Evolutionary conservation across 1,284 basidiomycete genomes (phyloP).

Genomic region (Peniophora sp.): DNA sequence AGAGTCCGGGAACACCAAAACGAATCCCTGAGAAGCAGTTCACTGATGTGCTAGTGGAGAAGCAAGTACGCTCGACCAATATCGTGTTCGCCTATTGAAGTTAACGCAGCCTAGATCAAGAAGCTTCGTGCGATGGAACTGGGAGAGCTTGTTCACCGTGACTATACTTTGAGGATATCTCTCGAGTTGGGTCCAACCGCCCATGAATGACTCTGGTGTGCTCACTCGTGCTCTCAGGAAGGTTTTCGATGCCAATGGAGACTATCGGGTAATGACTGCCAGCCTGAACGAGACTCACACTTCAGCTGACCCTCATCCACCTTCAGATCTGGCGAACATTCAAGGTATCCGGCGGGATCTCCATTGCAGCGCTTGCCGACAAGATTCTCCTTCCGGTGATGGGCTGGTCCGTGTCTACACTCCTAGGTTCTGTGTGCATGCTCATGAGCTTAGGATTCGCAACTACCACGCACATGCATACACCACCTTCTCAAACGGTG

Average conservation of each 20-base stretch:
- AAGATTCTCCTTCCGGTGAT: constrained; percentile 10
- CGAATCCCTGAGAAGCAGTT: constrained; percentile 5
- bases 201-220: too few relatives aligned
- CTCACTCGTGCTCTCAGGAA: neutral
- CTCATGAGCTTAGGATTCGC: constrained; percentile 4
- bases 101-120: neutral
- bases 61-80: constrained; percentile 4
- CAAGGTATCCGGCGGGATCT: constrained; percentile 9
- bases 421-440: neutral
- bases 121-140: constrained; percentile 5
- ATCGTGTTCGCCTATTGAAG: neutral
- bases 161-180: constrained; percentile 7
- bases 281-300: neutral
- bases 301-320: neutral
- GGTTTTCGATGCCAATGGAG: constrained; percentile 1
- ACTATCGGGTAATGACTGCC: neutral
- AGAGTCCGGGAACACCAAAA: neutral
- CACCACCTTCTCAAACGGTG: constrained; percentile 8
- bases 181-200: constrained; percentile 5
- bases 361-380: constrained; percentile 10
- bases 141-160: constrained; percentile 5
- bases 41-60: constrained; percentile 6
- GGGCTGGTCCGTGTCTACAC: constrained; percentile 6
- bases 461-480: constrained; percentile 11
- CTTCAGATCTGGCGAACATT: constrained; percentile 7